Conservation (phyloP, 257 asterid genomes). For the Perilla frutescens region DNA sequence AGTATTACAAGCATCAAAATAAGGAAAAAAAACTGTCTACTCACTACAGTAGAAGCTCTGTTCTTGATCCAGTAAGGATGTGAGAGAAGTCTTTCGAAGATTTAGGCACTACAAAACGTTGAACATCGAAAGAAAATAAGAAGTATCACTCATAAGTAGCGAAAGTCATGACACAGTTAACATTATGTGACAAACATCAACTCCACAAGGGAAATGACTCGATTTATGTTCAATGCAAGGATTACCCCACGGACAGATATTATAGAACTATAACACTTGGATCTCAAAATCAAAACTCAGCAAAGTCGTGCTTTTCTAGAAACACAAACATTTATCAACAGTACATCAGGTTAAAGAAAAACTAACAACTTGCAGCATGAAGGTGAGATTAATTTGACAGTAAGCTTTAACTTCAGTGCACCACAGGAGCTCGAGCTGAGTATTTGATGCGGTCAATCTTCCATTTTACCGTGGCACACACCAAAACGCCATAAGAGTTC, state of each 20-base stretch:
- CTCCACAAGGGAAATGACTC: neutral
- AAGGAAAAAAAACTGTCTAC: neutral
- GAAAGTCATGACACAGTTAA: too few species aligned
- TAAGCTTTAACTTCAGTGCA: slow-evolving; percentile 33
- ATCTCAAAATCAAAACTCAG: neutral
- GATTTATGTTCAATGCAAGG: slow-evolving; percentile 17
- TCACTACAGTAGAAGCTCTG: neutral
- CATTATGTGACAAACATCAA: neutral
- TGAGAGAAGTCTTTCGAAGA: neutral
- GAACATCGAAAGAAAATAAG: neutral
- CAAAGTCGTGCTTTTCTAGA: slow-evolving; percentile 36
- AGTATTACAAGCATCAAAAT: neutral
- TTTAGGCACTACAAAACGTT: neutral
- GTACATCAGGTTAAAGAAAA: slow-evolving; percentile 33
- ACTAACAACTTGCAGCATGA: slow-evolving; percentile 42
- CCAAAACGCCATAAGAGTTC: slow-evolving; percentile 37
- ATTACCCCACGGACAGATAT: neutral
- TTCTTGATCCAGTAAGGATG: neutral
- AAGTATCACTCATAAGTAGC: too few species aligned
- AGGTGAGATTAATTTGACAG: slow-evolving; percentile 24
- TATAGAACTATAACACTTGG: slow-evolving; percentile 8
- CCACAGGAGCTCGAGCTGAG: slow-evolving; percentile 24
- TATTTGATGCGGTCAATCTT: slow-evolving; percentile 33
- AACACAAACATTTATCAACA: slow-evolving; percentile 31
- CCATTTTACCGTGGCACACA: slow-evolving; percentile 20